Evolutionary conservation across 2,329 filamentous ascomycete genomes (phyloP).

Genomic region (Aureobasidium pullulans): DNA sequence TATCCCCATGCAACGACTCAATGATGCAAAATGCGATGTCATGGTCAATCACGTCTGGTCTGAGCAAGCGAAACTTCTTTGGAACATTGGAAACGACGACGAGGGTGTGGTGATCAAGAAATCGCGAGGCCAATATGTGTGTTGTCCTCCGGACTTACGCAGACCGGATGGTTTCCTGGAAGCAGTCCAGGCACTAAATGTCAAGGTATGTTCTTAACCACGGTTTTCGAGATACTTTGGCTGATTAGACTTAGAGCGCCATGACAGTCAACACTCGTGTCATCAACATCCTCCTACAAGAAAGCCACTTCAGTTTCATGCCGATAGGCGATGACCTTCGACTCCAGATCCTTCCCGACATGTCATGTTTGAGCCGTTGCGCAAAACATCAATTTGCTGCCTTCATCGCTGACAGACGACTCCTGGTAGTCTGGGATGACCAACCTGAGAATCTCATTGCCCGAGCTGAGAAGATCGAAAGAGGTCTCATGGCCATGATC

Average conservation of each 20-base stretch:
- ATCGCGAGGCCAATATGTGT: slow-evolving; percentile 43
- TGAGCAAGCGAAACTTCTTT: slow-evolving; percentile 50
- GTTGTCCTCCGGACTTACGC: slow-evolving; percentile 41
- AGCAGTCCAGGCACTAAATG: slow-evolving; percentile 44
- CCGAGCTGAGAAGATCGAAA: slow-evolving; percentile 46
- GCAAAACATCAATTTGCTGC: slow-evolving; percentile 61
- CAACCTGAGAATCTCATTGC: slow-evolving; percentile 49
- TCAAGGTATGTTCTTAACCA: slow-evolving; percentile 38
- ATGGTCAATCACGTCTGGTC: slow-evolving; percentile 59
- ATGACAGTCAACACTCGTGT: slow-evolving; percentile 62
- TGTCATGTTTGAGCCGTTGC: slow-evolving; percentile 50
- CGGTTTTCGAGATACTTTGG: background rate
- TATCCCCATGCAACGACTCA: slow-evolving; percentile 21
- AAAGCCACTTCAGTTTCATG: slow-evolving; percentile 46
- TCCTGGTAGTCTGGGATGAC: slow-evolving; percentile 58
- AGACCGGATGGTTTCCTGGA: slow-evolving; percentile 44
- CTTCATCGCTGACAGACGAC: slow-evolving; percentile 51
- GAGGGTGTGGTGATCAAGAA: slow-evolving; percentile 52
- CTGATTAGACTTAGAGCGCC: slow-evolving; percentile 42
- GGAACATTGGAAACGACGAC: slow-evolving; percentile 40
- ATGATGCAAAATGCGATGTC: slow-evolving; percentile 52
- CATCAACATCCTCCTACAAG: slow-evolving; percentile 52
- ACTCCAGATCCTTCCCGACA: slow-evolving; percentile 54
- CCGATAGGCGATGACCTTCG: slow-evolving; percentile 51
- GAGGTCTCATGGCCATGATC: slow-evolving; percentile 50